phyloP scores from a whole-genome alignment of 495 filamentous ascomycete genomes.

The Penicillium riverlandense region DNA sequence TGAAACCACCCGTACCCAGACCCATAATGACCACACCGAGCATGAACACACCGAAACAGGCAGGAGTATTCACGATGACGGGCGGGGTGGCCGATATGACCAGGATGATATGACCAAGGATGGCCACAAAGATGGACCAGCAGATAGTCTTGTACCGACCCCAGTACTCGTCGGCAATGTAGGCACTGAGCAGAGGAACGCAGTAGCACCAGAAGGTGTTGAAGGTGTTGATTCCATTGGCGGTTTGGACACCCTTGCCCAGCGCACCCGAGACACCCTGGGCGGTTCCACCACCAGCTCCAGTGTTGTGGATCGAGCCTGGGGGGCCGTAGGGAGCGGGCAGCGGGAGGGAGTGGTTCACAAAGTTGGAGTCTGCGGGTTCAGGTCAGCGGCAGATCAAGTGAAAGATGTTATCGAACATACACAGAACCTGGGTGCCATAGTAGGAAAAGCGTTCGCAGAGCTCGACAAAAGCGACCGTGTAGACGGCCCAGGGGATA shows the following conservation, averaged over 20 bases:
- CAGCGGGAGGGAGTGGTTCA: constrained; percentile 16
- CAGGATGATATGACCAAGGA: constrained; percentile 60
- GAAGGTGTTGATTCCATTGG: constrained; percentile 31
- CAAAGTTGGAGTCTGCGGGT: constrained; percentile 10
- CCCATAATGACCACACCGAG: constrained; percentile 52
- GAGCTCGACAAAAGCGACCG: constrained; percentile 67
- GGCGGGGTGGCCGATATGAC: constrained; percentile 55
- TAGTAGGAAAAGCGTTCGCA: constrained; percentile 71
- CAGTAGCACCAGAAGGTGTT: constrained; percentile 69
- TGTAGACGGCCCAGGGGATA: constrained; percentile 25
- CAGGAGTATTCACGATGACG: constrained; percentile 47
- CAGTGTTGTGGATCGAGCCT: constrained; percentile 15
- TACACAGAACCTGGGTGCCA: constrained; percentile 16
- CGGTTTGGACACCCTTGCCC: constrained; percentile 11
- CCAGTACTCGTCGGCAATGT: constrained; percentile 64
- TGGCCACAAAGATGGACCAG: constrained; percentile 47
- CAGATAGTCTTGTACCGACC: constrained; percentile 68
- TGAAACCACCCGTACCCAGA: constrained; percentile 48
- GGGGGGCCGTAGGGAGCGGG: constrained; percentile 9
- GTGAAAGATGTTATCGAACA: neutral
- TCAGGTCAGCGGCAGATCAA: neutral
- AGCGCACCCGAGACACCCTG: constrained; percentile 18
- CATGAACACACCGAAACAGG: constrained; percentile 47
- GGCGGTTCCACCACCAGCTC: constrained; percentile 10
- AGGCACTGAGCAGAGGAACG: constrained; percentile 62